phyloP scores from a whole-genome alignment of 148 eudicot species.

The Talinum fruticosum region DNA sequence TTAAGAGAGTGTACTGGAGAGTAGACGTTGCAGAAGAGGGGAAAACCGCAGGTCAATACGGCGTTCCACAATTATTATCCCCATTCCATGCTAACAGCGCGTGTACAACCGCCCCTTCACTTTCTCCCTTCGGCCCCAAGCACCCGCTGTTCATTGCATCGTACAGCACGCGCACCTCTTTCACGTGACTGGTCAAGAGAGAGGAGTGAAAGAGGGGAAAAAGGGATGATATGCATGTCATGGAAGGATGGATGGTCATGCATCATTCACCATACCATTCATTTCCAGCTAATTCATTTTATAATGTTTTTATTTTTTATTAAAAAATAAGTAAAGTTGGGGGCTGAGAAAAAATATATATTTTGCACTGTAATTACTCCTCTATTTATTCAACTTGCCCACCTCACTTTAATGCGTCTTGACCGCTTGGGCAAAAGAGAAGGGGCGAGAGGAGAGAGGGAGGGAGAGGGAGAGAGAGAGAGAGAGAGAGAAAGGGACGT shows the following conservation, averaged over 20 bases:
- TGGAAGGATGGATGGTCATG: conserved; percentile 32
- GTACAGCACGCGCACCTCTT: background rate
- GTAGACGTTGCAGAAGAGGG: background rate
- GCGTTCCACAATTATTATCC: background rate
- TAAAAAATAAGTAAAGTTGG: background rate
- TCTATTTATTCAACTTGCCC: conserved; percentile 23
- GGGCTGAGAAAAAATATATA: background rate
- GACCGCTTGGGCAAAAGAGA: conserved; percentile 42
- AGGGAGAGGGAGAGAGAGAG: background rate
- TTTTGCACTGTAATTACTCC: background rate
- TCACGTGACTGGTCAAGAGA: background rate
- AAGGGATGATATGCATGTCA: conserved; percentile 31
- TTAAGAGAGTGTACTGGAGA: background rate
- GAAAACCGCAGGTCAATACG: background rate
- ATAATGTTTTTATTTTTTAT: too few relatives aligned
- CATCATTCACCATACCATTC: conserved; percentile 28
- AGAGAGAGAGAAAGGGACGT: background rate
- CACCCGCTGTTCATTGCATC: background rate
- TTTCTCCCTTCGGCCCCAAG: background rate
- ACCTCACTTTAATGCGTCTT: conserved; percentile 34
- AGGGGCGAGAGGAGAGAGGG: background rate
- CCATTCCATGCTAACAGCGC: background rate
- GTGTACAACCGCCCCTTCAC: background rate
- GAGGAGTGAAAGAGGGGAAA: conserved; percentile 5
- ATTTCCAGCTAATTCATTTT: conserved; percentile 2